Evolutionary conservation across 192 early-diverging fungal genomes (phyloP).

Genomic region (Podila epigama): DNA sequence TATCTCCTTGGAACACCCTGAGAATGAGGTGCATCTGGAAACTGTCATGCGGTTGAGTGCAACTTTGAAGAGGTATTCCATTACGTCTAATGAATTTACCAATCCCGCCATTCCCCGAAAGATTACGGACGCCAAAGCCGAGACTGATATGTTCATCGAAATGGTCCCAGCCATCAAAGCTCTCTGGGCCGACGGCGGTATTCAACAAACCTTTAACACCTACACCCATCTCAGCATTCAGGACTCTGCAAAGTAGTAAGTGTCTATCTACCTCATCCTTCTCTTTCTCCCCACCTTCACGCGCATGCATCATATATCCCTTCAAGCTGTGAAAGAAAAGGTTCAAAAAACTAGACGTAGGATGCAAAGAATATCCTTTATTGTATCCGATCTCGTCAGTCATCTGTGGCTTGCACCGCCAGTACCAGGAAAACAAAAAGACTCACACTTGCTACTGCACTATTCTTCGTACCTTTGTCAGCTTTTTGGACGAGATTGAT

Average conservation of each 20-base stretch:
- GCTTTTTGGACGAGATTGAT: conserved; percentile 58
- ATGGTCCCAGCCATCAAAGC: conserved; percentile 51
- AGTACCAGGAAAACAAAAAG: neutral
- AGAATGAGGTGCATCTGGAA: conserved; percentile 42
- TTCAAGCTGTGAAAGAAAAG: too few relatives aligned
- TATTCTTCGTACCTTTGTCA: conserved; percentile 17
- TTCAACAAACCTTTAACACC: conserved; percentile 35
- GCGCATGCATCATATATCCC: too few relatives aligned
- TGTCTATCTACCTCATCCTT: neutral
- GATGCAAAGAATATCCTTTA: too few relatives aligned
- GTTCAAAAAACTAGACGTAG: too few relatives aligned
- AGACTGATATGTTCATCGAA: conserved; percentile 44
- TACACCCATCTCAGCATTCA: conserved; percentile 53
- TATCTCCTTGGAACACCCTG: conserved; percentile 28
- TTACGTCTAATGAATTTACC: conserved; percentile 12
- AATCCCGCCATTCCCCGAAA: conserved; percentile 36
- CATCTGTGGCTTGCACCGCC: too few relatives aligned
- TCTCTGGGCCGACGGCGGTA: conserved; percentile 52
- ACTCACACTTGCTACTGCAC: conserved; percentile 17
- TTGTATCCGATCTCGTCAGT: too few relatives aligned
- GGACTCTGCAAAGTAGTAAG: conserved; percentile 59
- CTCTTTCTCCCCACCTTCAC: too few relatives aligned
- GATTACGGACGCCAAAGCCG: conserved; percentile 50
- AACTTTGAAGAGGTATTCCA: conserved; percentile 47
- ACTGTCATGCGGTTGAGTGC: conserved; percentile 25